Base-by-base conservation (phyloP, 2,329 filamentous ascomycete genomes). In the Metarhizium album region DNA sequence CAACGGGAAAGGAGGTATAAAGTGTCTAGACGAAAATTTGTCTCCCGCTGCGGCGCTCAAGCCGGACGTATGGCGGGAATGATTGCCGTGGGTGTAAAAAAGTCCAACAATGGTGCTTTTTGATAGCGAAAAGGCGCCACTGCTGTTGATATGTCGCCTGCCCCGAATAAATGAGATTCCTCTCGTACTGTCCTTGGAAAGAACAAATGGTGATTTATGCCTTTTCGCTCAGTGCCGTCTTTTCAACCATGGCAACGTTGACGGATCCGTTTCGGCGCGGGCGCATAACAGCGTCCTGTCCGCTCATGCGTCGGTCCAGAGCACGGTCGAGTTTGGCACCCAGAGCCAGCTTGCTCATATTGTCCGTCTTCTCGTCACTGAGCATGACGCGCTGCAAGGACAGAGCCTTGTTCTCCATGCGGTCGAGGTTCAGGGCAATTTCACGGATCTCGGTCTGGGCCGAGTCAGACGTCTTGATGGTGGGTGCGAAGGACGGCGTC, bases 301-400 rank as follows among this genome's bases (percentile, higher is more conserved):
- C 73, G 27, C 80, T 85, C 90, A 95, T 93, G 62, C 90, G 81
- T 58, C 90, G 79, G 58, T 85, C 85, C 50, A 96, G 80, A 22
- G 90, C 90, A 54, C 90, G 83, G 66, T 95, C 90, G 40, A 95
- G 80, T 72, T 95, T 95, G 54, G 90, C 90, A 46, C 90, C 87
- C 48, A 95, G 79, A 37, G 90, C 90, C 52, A 95, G 78, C 72
- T 94, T 94, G 73, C 82, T 84, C 68, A 95, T 75, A 65, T 86
- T 84, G 61, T 88, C 86, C 20, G 78, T 81, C 76, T 95, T 94
- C 68, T 91, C 83, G 55, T 85, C 80, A 64, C 76, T 86, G 56
- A 90, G 80, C 51, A 82, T 75, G 42, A 68, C 66, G 24, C 90
- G 85, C 73, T 96, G 90, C 61, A 85, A 80, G 59, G 81, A 74